Evolutionary conservation across 176 grass and related monocot genomes (phyloP), one percentile per base, ranked within the genome.

Genomic region (Phoenix dactylifera): DNA sequence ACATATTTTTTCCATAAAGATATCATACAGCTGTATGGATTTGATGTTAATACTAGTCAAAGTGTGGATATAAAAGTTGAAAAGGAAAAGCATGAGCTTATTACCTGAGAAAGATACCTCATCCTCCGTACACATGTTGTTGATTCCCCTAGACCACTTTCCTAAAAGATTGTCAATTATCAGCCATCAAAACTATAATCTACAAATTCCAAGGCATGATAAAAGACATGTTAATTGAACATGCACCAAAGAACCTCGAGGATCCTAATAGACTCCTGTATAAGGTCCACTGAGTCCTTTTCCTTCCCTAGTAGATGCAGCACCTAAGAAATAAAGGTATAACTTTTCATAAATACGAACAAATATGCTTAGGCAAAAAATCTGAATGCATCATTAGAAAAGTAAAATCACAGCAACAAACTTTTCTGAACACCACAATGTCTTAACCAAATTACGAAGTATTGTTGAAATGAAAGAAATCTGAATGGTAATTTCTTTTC

Each of bases 231-330:
- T 52, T 18, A 29, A 57, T 52, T 50, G 58, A 20, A 74, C 65
- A 64, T 63, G 19, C 6, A 10, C 22, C 62, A 49, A 60, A 65
- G 24, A 74, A 95, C 91, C 83, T 96, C 86, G 18, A 96, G 62
- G 82, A 96, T 90, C 39, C 77, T 96, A 67, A 96, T 87, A 70
- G 91, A 96, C 57, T 96, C 86, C 74, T 29, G 69, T 62, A 65
- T 79, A 77, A 96, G 83, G 57, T 58, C 76, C 70, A 84, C 80
- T 55, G 77, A 83, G 69, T 82, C 83, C 57, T 82, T 87, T 72
- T 75, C 70, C 84, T 86, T 95, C 71, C 76, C 63, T 78, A 85
- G 80, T 57, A 85, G 63, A 87, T 72, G 67, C 54, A 96, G 51
- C 23, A 87, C 91, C 91, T 95, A 71, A 50, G 3, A 83, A 12